A percentile compares a stretch with the other conserved stretches of the same genome.
These are phyloP conservation scores for Trichoderma gracile DNA, from an alignment of 2,329 filamentous ascomycete species.

Conservation along the genomic window DNA sequence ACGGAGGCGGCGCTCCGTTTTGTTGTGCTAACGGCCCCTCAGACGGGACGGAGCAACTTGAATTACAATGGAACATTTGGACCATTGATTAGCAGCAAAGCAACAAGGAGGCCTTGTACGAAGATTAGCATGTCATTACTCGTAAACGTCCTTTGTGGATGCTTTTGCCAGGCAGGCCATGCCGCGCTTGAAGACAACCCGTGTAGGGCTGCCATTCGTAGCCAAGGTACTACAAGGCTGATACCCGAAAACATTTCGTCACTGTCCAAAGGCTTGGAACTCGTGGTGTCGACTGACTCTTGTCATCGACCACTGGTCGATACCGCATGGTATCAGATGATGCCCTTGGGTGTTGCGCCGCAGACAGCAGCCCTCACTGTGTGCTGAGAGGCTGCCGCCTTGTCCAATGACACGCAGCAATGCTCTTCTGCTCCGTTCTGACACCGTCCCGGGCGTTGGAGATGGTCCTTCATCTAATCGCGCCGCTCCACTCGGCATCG, in stretches of 20 bases:
- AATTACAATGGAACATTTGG: neutral
- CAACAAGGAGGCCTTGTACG: too few relatives aligned
- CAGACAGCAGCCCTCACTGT: slow-evolving; percentile 6
- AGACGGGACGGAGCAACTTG: slow-evolving; percentile 1
- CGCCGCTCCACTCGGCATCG: slow-evolving; percentile 7
- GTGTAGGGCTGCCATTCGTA: too few relatives aligned
- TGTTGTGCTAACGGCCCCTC: slow-evolving; percentile 7
- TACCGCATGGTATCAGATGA: slow-evolving; percentile 18
- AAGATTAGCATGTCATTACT: too few relatives aligned
- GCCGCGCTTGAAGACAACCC: too few relatives aligned
- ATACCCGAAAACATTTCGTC: neutral
- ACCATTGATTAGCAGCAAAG: neutral
- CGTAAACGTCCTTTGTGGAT: too few relatives aligned
- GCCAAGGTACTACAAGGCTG: too few relatives aligned
- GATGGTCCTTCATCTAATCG: slow-evolving; percentile 22
- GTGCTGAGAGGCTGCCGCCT: slow-evolving; percentile 12
- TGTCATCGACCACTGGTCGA: neutral
- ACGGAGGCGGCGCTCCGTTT: slow-evolving; percentile 17
- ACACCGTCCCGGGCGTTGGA: slow-evolving; percentile 16
- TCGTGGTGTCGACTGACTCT: slow-evolving; percentile 9
- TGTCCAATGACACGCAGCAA: slow-evolving; percentile 14
- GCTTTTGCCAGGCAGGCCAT: too few relatives aligned
- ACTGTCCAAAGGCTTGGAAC: neutral
- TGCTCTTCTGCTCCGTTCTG: slow-evolving; percentile 10
- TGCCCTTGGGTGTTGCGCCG: slow-evolving; percentile 6